A percentile compares a stretch with the other conserved stretches of the same genome.
Conservation (phyloP, 108 stramenopile genomes). For the Chaetoceros tenuissimus region DNA sequence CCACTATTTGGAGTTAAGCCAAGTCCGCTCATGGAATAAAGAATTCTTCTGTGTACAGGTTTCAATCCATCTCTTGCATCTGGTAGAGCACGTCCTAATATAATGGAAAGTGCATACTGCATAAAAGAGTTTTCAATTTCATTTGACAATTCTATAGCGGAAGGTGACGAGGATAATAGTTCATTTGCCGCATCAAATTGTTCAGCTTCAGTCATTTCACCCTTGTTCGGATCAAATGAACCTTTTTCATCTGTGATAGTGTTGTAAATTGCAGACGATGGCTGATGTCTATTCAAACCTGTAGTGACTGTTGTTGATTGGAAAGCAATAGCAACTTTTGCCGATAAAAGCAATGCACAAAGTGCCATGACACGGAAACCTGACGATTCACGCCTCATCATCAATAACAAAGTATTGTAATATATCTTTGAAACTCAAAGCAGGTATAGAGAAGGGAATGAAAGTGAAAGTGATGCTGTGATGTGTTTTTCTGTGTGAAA, state of each 20-base stretch:
- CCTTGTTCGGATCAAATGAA: slow-evolving; percentile 1
- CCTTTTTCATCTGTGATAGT: slow-evolving; percentile 1
- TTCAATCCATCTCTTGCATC: slow-evolving; percentile 96
- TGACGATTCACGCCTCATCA: too few species aligned
- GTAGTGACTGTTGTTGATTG: too few species aligned
- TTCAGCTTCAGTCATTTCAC: slow-evolving; percentile 1
- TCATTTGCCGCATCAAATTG: slow-evolving; percentile 1
- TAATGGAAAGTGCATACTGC: slow-evolving; percentile 92
- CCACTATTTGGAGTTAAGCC: slow-evolving; percentile 47
- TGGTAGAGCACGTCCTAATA: slow-evolving; percentile 91
- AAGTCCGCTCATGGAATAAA: slow-evolving; percentile 91
- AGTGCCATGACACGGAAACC: too few species aligned
- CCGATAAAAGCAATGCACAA: too few species aligned
- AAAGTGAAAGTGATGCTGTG: too few species aligned
- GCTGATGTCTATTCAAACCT: too few species aligned
- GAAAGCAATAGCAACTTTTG: too few species aligned
- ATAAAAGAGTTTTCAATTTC: slow-evolving; percentile 76
- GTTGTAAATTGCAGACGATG: too few species aligned
- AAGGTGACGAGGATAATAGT: background rate
- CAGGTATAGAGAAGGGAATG: too few species aligned
- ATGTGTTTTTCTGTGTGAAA: too few species aligned
- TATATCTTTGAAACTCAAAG: too few species aligned
- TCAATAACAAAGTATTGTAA: too few species aligned
- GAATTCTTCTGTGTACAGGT: slow-evolving; percentile 93
- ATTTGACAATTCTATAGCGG: slow-evolving; percentile 56